Conservation (phyloP, 345 rosid species). For the Moricandia moricandioides region DNA sequence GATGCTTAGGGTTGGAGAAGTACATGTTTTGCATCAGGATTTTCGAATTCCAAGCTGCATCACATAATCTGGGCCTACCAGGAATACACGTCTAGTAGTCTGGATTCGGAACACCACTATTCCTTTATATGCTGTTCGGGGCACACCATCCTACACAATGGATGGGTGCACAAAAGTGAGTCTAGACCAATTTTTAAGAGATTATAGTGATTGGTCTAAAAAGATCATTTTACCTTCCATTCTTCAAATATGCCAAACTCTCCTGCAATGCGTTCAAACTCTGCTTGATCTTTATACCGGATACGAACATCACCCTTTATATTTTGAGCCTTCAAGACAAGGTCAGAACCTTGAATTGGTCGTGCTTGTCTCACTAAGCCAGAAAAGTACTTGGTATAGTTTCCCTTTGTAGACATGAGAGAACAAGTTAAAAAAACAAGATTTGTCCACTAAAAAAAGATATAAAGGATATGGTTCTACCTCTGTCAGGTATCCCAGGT, state of each 20-base stretch:
- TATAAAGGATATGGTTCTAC: constrained; percentile 41
- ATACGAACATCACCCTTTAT: constrained; percentile 69
- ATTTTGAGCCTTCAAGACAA: constrained; percentile 60
- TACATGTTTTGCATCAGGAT: constrained; percentile 38
- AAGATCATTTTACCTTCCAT: constrained; percentile 71
- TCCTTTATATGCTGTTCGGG: constrained; percentile 94
- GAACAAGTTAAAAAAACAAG: constrained; percentile 1
- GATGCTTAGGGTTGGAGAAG: constrained; percentile 14
- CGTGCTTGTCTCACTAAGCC: constrained; percentile 63
- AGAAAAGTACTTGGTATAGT: constrained; percentile 61
- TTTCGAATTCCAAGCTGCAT: constrained; percentile 58
- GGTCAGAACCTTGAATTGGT: constrained; percentile 65
- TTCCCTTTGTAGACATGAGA: constrained; percentile 52
- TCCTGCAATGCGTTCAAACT: constrained; percentile 71
- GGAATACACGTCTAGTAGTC: constrained; percentile 61
- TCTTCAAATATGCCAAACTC: constrained; percentile 93
- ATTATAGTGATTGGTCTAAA: neutral
- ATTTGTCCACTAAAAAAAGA: constrained; percentile 10
- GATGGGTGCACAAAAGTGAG: constrained; percentile 1
- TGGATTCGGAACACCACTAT: constrained; percentile 75
- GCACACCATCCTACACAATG: constrained; percentile 78
- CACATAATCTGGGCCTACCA: constrained; percentile 68
- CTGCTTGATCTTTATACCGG: constrained; percentile 63
- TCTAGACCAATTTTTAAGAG: neutral
- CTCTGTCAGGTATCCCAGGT: constrained; percentile 86